Evolutionary conservation across 2,329 filamentous ascomycete genomes (phyloP), one percentile per base, ranked within the genome.

Genomic region (Mycocentrospora acerina): DNA sequence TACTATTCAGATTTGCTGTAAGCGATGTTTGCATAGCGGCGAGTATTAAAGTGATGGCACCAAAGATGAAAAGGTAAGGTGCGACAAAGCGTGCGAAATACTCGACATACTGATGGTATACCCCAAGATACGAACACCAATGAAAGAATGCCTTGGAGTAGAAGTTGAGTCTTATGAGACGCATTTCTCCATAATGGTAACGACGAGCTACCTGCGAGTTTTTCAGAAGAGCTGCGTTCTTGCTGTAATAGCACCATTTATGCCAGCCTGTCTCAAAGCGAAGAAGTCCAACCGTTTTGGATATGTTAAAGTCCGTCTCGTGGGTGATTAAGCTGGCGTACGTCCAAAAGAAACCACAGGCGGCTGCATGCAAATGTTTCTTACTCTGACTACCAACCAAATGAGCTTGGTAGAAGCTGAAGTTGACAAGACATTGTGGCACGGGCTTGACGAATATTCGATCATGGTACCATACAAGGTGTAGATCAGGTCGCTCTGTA

Each of bases 111-210:
- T 57, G 44, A 41, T 53, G 22, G 43, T 55, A 18, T 4, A 57
- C 41, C 26, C 54, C 48, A 7, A 59, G 45, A 18, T 51, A 65
- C 24, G 54, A 38, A 8, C 48, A 52, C 40, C 52, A 54, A 18
- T 37, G 40, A 6, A 62, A 36, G n/a, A 62, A 46, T 10, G 72
- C 45, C 19, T 58, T 57, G 47, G 70, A 66, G 32, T 72, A 67
- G 37, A 71, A 65, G 56, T 78, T 71, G 15, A 76, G 51, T 17
- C 71, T 62, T 4, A 62, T 60, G 8, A 75, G 60, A 2, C 72
- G 64, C 22, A 75, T 57, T 50, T 75, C 71, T 13, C 72, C 71
- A 40, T 68, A 75, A 16, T 46, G 38, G 49, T 72, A 75, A 11
- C 72, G 60, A 12, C 44, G 43, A 27, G 66, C 67, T n/a, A 73